Evolutionary conservation across 2,329 filamentous ascomycete genomes (phyloP), one percentile per base, ranked within the genome.

Genomic region (Fonsecaea monophora): DNA sequence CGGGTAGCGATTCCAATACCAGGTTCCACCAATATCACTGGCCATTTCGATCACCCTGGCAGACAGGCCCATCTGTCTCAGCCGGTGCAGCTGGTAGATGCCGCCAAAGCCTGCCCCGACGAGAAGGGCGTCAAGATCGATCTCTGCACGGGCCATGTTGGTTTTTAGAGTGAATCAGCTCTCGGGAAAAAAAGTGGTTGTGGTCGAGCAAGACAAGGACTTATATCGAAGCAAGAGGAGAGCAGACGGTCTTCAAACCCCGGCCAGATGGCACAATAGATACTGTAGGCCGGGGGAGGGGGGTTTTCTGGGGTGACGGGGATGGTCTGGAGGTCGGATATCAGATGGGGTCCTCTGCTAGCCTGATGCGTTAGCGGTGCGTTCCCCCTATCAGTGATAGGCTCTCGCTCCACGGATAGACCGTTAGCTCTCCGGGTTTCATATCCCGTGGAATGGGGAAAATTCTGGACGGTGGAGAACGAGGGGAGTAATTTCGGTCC

Each of bases 1-100:
- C 4, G 77, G 77, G 68, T 78, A 79, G 37, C 72, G 71, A 58
- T 76, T 77, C 76, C 77, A 78, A 68, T 77, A 77, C 78, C 78
- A 79, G 2, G 77, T 76, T 8, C 78, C 78, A 5, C 70, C 70
- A 0, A 81, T 73, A 60, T 82, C 80, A 5, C 79, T 78, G 5
- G 82, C 85, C 0, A 83, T 82, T 67, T 88, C 86, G 68, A 83
- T 84, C 18, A 87, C 78, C 35, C 80, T 78, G 2, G 78, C 75
- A 8, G 81, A 82, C 21, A 82, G 74, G 0, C 85, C 85, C 8
- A 78, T 77, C 9, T 85, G 80, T 2, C 83, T 81, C 12, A 86
- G 79, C 0, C 80, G 80, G 68, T 86, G 82, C 32, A 86, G 80
- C 76, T 82, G 81, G 64, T 83, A 85, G 34, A 85, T 76, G n/a